phyloP scores from a whole-genome alignment of 2,329 filamentous ascomycete species.

The Bipolaris sorokiniana region DNA sequence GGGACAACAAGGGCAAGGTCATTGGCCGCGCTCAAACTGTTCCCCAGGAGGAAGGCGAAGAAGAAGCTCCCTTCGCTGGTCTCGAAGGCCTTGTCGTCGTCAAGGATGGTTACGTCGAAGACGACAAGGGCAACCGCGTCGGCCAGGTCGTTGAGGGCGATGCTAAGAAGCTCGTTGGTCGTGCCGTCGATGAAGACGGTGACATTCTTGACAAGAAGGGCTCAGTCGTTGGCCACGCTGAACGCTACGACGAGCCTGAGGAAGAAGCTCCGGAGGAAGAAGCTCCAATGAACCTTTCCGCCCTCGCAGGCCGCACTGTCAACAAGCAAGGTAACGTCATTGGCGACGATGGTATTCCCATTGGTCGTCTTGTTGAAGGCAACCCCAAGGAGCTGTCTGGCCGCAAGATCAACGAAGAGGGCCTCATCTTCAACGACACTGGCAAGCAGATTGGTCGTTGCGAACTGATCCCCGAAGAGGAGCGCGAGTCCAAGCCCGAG shows the following conservation, averaged over 20 bases:
- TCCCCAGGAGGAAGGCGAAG: slow-evolving; percentile 54
- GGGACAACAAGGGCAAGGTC: slow-evolving; percentile 61
- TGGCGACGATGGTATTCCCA: slow-evolving; percentile 57
- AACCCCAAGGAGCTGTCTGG: slow-evolving; percentile 68
- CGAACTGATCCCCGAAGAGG: slow-evolving; percentile 71
- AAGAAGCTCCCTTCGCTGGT: slow-evolving; percentile 58
- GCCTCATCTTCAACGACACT: slow-evolving; percentile 74
- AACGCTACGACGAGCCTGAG: slow-evolving; percentile 69
- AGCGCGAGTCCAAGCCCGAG: slow-evolving; percentile 60
- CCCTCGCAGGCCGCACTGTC: slow-evolving; percentile 54
- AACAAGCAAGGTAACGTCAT: slow-evolving; percentile 61
- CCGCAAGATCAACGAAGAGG: slow-evolving; percentile 73
- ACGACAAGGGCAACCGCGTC: slow-evolving; percentile 58
- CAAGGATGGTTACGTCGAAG: slow-evolving; percentile 58
- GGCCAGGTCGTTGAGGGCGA: slow-evolving; percentile 58
- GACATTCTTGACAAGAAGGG: slow-evolving; percentile 62
- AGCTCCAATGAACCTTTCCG: slow-evolving; percentile 54
- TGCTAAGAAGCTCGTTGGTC: slow-evolving; percentile 58
- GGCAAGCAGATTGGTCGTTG: slow-evolving; percentile 72
- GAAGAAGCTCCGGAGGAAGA: slow-evolving; percentile 55
- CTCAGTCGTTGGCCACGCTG: slow-evolving; percentile 58
- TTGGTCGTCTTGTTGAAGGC: slow-evolving; percentile 71
- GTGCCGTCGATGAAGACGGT: slow-evolving; percentile 59
- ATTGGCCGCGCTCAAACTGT: slow-evolving; percentile 59
- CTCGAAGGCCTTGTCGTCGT: slow-evolving; percentile 58